Base-by-base conservation (phyloP, 1,284 basidiomycete genomes). In the Papiliotrema flavescens region DNA sequence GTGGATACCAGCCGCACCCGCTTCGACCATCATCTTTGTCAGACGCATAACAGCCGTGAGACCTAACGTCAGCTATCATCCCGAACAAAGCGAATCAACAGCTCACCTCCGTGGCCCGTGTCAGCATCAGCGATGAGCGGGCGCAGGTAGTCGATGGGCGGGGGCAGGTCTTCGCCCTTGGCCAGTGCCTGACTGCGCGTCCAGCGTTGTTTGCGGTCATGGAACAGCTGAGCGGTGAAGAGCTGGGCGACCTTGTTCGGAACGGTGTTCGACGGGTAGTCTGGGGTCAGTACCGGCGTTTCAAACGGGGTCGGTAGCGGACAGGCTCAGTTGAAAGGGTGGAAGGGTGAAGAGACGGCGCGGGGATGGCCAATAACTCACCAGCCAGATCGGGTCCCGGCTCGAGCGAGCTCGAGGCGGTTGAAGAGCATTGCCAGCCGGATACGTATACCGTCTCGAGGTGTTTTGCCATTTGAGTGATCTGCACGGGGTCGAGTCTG, bases 391-490 rank as follows among this genome's bases (percentile, higher is more conserved):
- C 95, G 39, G 95, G 95, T 43, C 95, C 95, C 51, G 97, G 94
- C 79, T 98, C 96, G 70, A 98, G 94, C 69, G 93, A 96, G 23
- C 90, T 91, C 49, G 91, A 81, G 54, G 93, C 83, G 56, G 93
- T 97, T 44, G 87, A 89, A 36, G 85, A 83, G 23, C 89, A 90
- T 85, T 83, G 90, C 94, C 95, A 99, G 24, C 95, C 95, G 39
- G 91, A 96, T 24, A 99, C 83, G 74, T 98, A 98, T 47, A 98
- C 88, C 22, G 91, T 88, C 71, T 98, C 91, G 69, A 96, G 90
- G 76, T 93, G 84, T 67, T 84, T 83, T 8, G 93, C 96, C 93
- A 98, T 97, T 77, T 99, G 95, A 0, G 92, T 83, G 41, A 84
- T 83, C 79, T 98, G 95, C 14, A 98, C 93, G 2, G 94, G 92